A percentile compares a stretch with the other conserved stretches of the same genome.
Evolutionary conservation across 305 asterid genomes (phyloP).

Genomic region (Fraxinus platypoda): DNA sequence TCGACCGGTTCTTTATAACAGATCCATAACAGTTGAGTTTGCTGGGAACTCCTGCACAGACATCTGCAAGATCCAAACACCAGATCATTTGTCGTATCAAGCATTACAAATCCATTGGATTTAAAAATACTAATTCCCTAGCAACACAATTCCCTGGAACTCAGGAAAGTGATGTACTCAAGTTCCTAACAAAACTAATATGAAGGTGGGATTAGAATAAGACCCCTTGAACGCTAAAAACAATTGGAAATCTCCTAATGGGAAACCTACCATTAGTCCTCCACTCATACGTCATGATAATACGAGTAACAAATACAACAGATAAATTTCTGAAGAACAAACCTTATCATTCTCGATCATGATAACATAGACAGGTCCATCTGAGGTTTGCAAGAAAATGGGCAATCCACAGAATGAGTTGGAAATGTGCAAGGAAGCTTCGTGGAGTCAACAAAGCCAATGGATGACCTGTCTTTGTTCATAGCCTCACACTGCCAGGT

Average conservation of each 20-base stretch:
- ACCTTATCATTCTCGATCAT: slow-evolving; percentile 95
- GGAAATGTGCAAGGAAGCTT: slow-evolving; percentile 82
- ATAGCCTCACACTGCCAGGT: slow-evolving; percentile 95
- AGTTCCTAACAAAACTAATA: background rate
- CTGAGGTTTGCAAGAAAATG: slow-evolving; percentile 66
- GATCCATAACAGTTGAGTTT: slow-evolving; percentile 67
- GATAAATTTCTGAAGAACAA: slow-evolving; percentile 2
- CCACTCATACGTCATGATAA: background rate
- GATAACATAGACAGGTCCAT: slow-evolving; percentile 78
- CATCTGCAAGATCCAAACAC: slow-evolving; percentile 57
- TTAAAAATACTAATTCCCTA: background rate
- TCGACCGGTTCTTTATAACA: slow-evolving; percentile 58
- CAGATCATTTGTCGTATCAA: background rate
- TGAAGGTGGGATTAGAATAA: too few relatives aligned
- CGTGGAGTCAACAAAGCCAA: slow-evolving; percentile 45
- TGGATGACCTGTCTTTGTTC: slow-evolving; percentile 55
- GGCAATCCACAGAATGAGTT: slow-evolving; percentile 73
- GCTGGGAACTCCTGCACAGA: slow-evolving; percentile 83
- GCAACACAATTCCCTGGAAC: background rate
- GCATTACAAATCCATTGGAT: background rate
- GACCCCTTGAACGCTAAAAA: background rate
- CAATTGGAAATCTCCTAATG: background rate
- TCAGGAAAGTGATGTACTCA: background rate
- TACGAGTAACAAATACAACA: background rate
- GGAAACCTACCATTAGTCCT: background rate